phyloP scores from a whole-genome alignment of 1,139 yeast genomes.

The Candida albicans region DNA sequence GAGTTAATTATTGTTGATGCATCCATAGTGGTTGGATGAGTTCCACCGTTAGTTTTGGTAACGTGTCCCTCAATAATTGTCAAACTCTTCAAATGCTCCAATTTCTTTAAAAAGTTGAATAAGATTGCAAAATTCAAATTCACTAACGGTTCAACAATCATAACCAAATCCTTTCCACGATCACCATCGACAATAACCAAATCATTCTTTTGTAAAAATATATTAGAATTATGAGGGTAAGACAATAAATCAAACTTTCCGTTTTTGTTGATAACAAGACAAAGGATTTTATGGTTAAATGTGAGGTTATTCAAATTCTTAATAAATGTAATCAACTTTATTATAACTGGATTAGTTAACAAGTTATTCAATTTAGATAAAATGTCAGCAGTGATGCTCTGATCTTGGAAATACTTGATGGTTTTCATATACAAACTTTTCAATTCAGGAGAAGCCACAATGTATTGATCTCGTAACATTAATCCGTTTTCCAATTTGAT shows the following conservation, averaged over 20 bases:
- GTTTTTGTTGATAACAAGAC: constrained; percentile 55
- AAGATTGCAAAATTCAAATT: constrained; percentile 60
- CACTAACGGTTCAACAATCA: constrained; percentile 48
- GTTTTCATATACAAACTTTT: constrained; percentile 45
- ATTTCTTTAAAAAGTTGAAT: constrained; percentile 74
- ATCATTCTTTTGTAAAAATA: constrained; percentile 49
- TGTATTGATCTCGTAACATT: constrained; percentile 48
- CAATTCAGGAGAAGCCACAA: constrained; percentile 54
- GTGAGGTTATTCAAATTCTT: constrained; percentile 45
- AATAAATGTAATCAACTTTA: constrained; percentile 39
- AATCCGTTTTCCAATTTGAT: constrained; percentile 58
- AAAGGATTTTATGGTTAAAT: constrained; percentile 43
- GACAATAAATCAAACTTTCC: constrained; percentile 55
- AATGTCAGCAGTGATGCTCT: constrained; percentile 31
- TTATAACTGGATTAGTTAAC: constrained; percentile 30
- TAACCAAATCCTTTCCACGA: constrained; percentile 51
- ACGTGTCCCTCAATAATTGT: constrained; percentile 40
- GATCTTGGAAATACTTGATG: constrained; percentile 48
- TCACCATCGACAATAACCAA: constrained; percentile 53
- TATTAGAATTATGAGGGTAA: constrained; percentile 48
- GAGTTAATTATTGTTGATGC: constrained; percentile 42
- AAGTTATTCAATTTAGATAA: constrained; percentile 36
- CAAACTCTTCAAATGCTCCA: constrained; percentile 76
- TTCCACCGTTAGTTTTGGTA: constrained; percentile 31
- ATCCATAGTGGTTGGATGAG: constrained; percentile 38